A percentile compares a stretch with the other conserved stretches of the same genome.
These are phyloP conservation scores for Eragrostis curvula DNA, from an alignment of 176 grass and related monocot genomes.

Conservation along the genomic window DNA sequence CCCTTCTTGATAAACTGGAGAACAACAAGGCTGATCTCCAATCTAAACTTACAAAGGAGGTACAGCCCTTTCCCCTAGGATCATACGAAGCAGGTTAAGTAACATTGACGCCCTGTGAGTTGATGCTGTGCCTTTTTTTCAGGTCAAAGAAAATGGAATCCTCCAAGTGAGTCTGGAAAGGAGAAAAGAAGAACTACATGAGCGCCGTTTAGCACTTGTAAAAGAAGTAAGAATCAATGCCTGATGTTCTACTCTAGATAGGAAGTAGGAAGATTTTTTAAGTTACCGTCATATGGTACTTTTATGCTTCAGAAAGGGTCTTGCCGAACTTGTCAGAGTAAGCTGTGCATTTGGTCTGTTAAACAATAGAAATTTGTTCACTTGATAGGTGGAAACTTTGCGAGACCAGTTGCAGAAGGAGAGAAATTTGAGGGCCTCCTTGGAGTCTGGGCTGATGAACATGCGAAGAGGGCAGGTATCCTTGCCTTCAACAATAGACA, in stretches of 20 bases:
- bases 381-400: constrained; percentile 80
- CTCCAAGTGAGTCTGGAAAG: constrained; percentile 68
- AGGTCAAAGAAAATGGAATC: constrained; percentile 85
- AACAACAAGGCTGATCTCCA: constrained; percentile 78
- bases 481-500: constrained; percentile 61
- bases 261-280: constrained; percentile 9
- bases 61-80: constrained; percentile 38
- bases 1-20: constrained; percentile 74
- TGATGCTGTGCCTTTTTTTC: constrained; percentile 45
- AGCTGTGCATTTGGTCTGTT: constrained; percentile 33
- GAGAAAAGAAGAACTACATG: constrained; percentile 67
- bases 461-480: constrained; percentile 68
- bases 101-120: constrained; percentile 25
- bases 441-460: constrained; percentile 88
- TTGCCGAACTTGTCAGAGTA: constrained; percentile 22
- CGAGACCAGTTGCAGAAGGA: constrained; percentile 80
- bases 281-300: background rate
- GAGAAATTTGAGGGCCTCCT: constrained; percentile 68
- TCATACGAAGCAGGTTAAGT: constrained; percentile 15
- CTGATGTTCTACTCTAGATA: constrained; percentile 37
- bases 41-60: constrained; percentile 84
- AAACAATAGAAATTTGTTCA: constrained; percentile 32
- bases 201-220: constrained; percentile 76
- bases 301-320: constrained; percentile 19
- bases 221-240: constrained; percentile 74